These are phyloP conservation scores for Claviceps digitariae DNA, from an alignment of 2,329 filamentous ascomycete species.

Conservation along the genomic window DNA sequence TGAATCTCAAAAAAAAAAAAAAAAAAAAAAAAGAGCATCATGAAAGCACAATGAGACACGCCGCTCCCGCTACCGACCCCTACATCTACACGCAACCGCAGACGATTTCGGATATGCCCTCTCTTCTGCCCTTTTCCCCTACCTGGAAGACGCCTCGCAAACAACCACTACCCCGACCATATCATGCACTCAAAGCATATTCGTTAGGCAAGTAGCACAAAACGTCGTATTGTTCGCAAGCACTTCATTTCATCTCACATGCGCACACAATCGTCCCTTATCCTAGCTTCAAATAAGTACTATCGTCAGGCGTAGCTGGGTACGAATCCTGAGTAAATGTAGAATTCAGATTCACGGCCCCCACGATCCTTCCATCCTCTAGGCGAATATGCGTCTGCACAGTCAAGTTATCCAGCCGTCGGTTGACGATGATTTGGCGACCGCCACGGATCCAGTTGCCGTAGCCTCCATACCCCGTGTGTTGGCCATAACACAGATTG, in stretches of 20 bases:
- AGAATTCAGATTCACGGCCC: slow-evolving; percentile 36
- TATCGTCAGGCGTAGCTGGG: slow-evolving; percentile 22
- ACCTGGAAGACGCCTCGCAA: no score
- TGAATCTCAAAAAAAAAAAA: no score
- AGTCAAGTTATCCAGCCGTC: slow-evolving; percentile 25
- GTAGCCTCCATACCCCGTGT: slow-evolving; percentile 58
- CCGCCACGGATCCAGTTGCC: slow-evolving; percentile 48
- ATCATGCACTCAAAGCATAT: no score
- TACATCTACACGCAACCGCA: no score
- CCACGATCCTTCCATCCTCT: slow-evolving; percentile 34
- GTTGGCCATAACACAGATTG: slow-evolving; percentile 46
- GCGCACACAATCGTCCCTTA: not conserved
- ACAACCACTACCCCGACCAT: no score
- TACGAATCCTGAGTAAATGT: slow-evolving; percentile 43
- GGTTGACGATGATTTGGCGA: slow-evolving; percentile 37
- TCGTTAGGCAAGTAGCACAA: no score
- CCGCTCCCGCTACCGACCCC: no score
- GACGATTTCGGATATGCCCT: no score
- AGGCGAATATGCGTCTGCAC: slow-evolving; percentile 48
- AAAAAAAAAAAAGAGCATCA: no score
- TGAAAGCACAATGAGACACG: no score
- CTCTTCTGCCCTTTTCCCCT: no score
- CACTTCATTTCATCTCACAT: not conserved
- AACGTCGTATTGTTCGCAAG: no score
- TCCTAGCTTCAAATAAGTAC: slow-evolving; percentile 6